Evolutionary conservation across 495 filamentous ascomycete species (phyloP), one percentile per base, ranked within the genome.

Genomic region (Achaetomiella virescens): DNA sequence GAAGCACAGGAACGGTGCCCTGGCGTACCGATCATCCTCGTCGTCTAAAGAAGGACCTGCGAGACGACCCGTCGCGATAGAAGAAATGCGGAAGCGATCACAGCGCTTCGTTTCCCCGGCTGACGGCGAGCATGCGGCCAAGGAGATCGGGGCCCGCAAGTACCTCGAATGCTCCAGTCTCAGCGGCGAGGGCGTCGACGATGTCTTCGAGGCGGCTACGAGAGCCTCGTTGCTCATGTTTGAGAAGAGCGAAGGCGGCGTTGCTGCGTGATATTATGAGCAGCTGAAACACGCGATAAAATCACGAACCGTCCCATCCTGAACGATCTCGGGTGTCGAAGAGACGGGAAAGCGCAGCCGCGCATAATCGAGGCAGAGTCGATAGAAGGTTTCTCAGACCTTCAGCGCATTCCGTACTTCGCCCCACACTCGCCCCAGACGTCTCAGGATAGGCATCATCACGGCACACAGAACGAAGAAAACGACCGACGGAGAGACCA

Each of bases 151-250:
- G 40, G 93, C 92, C 48, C 81, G 89, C 60, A 96, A 96, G 74
- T 99, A 99, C 62, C 85, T 99, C 46, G 93, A 99, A 68, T 99
- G 93, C 73, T 97, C 91, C 5, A 92, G 88, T 29, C 72, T 99
- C 61, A 96, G 89, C n/a, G 93, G 93, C 46, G 95, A 99, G 67
- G 93, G 93, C 12, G 93, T 99, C 21, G 93, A 99, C 70, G 93
- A 99, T 72, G 93, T 99, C 12, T 99, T 99, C 66, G 93, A 99
- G 69, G 93, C 93, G 25, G 93, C 93, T 9, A 99, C 93, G 51
- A 81, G 93, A 65, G 92, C 93, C n/a, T 91, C 93, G 25, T 76
- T 99, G 52, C 79, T 96, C 18, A 92, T 84, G 35, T 93, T 95
- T 55, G 92, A 97, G 64, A 92, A 92, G 71, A 83, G 84, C 24